Base-by-base conservation (phyloP, 83 land plant species). In the Picea mariana region DNA sequence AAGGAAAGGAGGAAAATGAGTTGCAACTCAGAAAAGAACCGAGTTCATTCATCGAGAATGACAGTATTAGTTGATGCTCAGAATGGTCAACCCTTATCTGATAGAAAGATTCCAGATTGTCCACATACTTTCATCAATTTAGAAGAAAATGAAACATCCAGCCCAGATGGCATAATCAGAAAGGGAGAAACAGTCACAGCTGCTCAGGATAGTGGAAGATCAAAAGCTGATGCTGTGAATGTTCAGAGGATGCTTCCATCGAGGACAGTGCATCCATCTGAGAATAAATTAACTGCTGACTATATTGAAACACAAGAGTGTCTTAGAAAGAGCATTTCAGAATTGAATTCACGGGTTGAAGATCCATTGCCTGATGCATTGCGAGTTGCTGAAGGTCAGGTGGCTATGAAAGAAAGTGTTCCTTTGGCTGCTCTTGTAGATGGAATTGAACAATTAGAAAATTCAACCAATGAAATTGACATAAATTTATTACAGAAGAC, bases 351-450 rank as follows among this genome's bases (percentile, higher is more conserved):
- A 17, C 76, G 23, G 55, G 76, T 72, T 47, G 76, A 72, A 3
- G 76, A 72, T 72, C 76, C 76, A 72, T n/a, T 72, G 76, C 76
- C 55, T 7, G 18, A 72, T 72, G 76, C 76, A 44, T 11, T 72
- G 23, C 9, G n/a, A 18, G 21, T 72, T 72, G 76, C 76, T 72
- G 76, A 72, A 44, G 52, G 13, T 40, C 40, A 40, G 42, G 24
- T 44, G 12, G 24, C 55, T 3, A 72, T 47, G 55, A 6, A 40
- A 42, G 52, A 72, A 72, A 21, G 52, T 72, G 8, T 20, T 42
- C 76, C 55, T 72, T 31, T 24, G n/a, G 52, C 23, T 72, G 76
- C 44, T 11, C 52, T 8, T n/a, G 20, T 72, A 42, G 55, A 72
- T 72, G 76, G 76, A 44, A 72, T 44, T 0, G 9, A 44, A 49